Evolutionary conservation across 2,329 filamentous ascomycete genomes (phyloP).

Genomic region (Cucurbitaria berberidis): DNA sequence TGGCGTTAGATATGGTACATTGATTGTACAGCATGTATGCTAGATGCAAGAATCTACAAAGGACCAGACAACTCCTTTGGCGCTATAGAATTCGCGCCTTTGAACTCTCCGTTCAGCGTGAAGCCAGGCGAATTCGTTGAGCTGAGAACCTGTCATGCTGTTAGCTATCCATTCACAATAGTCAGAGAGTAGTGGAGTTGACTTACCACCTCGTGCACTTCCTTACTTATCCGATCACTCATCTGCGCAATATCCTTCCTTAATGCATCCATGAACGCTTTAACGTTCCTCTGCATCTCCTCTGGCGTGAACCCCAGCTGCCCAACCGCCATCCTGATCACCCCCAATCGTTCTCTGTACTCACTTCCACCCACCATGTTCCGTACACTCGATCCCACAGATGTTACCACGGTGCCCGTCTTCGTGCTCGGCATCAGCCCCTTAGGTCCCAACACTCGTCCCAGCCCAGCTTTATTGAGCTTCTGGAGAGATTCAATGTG

Average conservation of each 20-base stretch:
- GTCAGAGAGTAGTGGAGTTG: background rate
- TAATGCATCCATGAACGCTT: slow-evolving; percentile 73
- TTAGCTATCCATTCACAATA: slow-evolving; percentile 37
- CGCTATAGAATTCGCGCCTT: slow-evolving; percentile 53
- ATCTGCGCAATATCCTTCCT: slow-evolving; percentile 76
- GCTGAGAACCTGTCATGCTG: slow-evolving; percentile 70
- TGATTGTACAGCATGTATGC: slow-evolving; percentile 35
- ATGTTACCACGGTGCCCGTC: slow-evolving; percentile 84
- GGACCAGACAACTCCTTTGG: slow-evolving; percentile 48
- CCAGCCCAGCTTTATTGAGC: slow-evolving; percentile 80
- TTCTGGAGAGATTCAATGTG: slow-evolving; percentile 78
- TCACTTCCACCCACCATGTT: slow-evolving; percentile 84
- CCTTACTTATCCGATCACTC: slow-evolving; percentile 70
- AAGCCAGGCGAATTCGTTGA: slow-evolving; percentile 87
- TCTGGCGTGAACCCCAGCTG: slow-evolving; percentile 89
- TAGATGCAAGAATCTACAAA: slow-evolving; percentile 34
- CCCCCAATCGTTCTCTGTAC: slow-evolving; percentile 85
- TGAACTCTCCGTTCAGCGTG: slow-evolving; percentile 82
- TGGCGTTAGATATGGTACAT: slow-evolving; percentile 53
- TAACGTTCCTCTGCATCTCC: slow-evolving; percentile 84
- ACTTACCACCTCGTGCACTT: slow-evolving; percentile 72
- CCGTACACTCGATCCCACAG: slow-evolving; percentile 75
- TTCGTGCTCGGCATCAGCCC: slow-evolving; percentile 93
- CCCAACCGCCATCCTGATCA: slow-evolving; percentile 87
- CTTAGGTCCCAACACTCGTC: slow-evolving; percentile 81